These are phyloP conservation scores for Cladosporium velox DNA, from an alignment of 2,329 filamentous ascomycete genomes.

Conservation along the genomic window DNA sequence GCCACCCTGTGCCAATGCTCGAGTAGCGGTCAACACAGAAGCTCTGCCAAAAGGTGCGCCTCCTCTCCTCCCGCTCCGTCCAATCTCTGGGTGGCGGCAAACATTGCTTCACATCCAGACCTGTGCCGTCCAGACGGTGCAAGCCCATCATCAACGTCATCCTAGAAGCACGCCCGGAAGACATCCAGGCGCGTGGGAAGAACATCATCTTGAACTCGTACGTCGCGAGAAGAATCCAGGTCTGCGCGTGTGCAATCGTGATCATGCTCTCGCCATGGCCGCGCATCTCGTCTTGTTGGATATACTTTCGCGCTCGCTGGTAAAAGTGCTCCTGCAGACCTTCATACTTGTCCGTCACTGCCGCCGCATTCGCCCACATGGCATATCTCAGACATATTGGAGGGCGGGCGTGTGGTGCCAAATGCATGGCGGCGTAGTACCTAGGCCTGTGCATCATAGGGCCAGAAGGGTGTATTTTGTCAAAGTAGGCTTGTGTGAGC, in stretches of 20 bases:
- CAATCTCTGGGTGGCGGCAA: constrained; percentile 84
- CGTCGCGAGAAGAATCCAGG: constrained; percentile 73
- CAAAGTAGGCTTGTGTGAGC: constrained; percentile 83
- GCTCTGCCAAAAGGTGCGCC: constrained; percentile 92
- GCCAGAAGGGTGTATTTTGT: constrained; percentile 80
- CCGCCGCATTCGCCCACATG: constrained; percentile 93
- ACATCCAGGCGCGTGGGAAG: constrained; percentile 94
- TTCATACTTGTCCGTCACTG: constrained; percentile 77
- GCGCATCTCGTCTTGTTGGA: constrained; percentile 86
- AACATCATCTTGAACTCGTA: constrained; percentile 99
- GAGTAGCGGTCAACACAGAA: constrained; percentile 91
- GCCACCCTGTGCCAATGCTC: constrained; percentile 96
- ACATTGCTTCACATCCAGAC: constrained; percentile 90
- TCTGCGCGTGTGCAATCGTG: constrained; percentile 81
- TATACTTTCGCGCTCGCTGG: constrained; percentile 82
- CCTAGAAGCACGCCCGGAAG: constrained; percentile 77
- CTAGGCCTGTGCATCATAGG: constrained; percentile 89
- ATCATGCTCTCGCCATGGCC: constrained; percentile 89
- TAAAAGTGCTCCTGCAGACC: constrained; percentile 87
- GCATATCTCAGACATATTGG: constrained; percentile 88
- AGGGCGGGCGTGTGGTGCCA: constrained; percentile 82
- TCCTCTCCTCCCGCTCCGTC: constrained; percentile 88
- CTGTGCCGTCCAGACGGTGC: constrained; percentile 78
- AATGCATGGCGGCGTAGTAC: constrained; percentile 84
- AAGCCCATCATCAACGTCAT: constrained; percentile 90